Percentiles rank a stretch among this genome's conserved stretches.
Evolutionary conservation across 371 early-diverging fungal species (phyloP).

Genomic region (Parasitella parasitica): DNA sequence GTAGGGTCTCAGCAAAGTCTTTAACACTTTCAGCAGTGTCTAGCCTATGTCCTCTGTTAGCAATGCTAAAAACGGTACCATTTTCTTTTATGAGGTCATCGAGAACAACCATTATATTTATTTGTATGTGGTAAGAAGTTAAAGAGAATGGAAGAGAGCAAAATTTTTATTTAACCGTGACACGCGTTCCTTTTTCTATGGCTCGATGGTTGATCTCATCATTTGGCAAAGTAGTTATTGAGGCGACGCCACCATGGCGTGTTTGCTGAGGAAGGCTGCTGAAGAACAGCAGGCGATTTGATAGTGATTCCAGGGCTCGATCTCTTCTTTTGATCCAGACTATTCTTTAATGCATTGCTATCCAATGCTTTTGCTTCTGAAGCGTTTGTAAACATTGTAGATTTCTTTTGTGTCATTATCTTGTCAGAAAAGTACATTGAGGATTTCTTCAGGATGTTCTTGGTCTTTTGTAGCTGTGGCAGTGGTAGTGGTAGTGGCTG

Average conservation of each 20-base stretch:
- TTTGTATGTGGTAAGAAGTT: not conserved
- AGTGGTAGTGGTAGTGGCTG: too few species aligned
- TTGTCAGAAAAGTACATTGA: slow-evolving; percentile 11
- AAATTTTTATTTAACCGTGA: not conserved
- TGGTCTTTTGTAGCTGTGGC: not conserved
- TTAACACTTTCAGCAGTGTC: slow-evolving; percentile 82
- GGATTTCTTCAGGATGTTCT: slow-evolving; percentile 8
- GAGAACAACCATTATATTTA: slow-evolving; percentile 31
- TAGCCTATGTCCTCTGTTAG: slow-evolving; percentile 75
- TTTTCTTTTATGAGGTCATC: slow-evolving; percentile 42
- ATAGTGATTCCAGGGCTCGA: slow-evolving; percentile 1
- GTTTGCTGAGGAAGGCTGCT: not conserved
- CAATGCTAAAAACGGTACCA: slow-evolving; percentile 61
- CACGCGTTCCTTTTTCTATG: not conserved
- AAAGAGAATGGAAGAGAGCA: not conserved
- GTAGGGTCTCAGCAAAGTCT: slow-evolving; percentile 72
- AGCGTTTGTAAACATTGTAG: not conserved
- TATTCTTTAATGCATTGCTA: not conserved
- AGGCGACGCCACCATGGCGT: slow-evolving; percentile 5
- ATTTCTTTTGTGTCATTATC: slow-evolving; percentile 2
- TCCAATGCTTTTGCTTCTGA: not conserved
- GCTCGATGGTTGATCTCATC: not conserved
- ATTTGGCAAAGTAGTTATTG: not conserved
- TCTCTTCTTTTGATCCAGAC: not conserved
- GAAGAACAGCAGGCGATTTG: not conserved